phyloP scores from a whole-genome alignment of 352 stramenopile genomes.

The Blastocystis sp. region DNA sequence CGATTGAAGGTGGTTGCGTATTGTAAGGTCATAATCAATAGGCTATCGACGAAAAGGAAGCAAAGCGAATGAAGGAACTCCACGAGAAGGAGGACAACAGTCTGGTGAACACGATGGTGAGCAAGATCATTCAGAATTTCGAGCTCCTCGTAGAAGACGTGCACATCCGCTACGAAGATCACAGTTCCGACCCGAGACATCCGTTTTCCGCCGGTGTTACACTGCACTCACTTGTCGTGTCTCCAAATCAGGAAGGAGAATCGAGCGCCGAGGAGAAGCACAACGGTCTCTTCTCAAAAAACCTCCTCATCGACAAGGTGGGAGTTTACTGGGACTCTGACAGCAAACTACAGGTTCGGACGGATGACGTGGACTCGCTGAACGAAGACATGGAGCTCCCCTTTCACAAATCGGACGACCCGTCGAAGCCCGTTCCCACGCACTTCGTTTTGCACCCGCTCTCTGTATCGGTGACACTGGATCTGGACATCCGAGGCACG shows the following conservation, averaged over 20 bases:
- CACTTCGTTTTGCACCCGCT: slow-evolving; percentile 35
- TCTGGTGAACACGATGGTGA: slow-evolving; percentile 13
- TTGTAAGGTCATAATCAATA: not conserved
- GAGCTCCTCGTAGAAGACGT: slow-evolving; percentile 4
- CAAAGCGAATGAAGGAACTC: slow-evolving; percentile 36
- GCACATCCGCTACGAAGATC: slow-evolving; percentile 55
- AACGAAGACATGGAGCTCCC: slow-evolving; percentile 13
- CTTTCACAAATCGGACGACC: not conserved
- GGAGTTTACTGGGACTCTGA: slow-evolving; percentile 53
- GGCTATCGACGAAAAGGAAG: slow-evolving; percentile 55
- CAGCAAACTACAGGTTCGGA: not conserved
- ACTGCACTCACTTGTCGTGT: slow-evolving; percentile 3
- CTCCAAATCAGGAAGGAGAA: slow-evolving; percentile 2
- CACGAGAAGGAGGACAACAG: slow-evolving; percentile 53
- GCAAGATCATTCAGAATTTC: slow-evolving; percentile 53
- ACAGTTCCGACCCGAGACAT: slow-evolving; percentile 54
- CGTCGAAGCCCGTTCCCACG: not conserved
- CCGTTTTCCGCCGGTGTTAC: slow-evolving; percentile 41
- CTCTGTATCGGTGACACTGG: not conserved
- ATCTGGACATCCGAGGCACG: slow-evolving; percentile 36
- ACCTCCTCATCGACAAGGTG: slow-evolving; percentile 2
- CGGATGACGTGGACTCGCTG: not conserved
- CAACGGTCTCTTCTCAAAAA: slow-evolving; percentile 44
- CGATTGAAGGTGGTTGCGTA: slow-evolving; percentile 24
- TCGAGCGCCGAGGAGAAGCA: not conserved